Evolutionary conservation across 2,329 filamentous ascomycete species (phyloP).

Genomic region (Sporothrix pseudoabietina): DNA sequence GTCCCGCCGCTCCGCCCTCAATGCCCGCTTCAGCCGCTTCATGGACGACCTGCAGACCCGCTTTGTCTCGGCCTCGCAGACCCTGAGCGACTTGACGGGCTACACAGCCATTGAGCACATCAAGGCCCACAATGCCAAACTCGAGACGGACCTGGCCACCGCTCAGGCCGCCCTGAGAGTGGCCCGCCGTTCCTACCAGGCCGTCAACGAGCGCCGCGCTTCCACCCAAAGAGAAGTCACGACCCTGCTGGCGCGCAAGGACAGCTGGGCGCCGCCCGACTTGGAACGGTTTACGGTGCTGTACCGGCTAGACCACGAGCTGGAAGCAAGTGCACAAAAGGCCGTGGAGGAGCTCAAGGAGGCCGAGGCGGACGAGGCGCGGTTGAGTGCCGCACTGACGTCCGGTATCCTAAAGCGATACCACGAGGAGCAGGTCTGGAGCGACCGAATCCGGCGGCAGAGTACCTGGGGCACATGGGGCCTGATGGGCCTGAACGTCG

Average conservation of each 20-base stretch:
- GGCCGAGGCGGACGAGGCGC: conserved; percentile 79
- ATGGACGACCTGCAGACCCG: conserved; percentile 91
- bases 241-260: conserved; percentile 87
- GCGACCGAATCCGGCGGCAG: conserved; percentile 92
- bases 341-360: conserved; percentile 72
- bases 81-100: conserved; percentile 90
- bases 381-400: conserved; percentile 72
- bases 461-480: conserved; percentile 99
- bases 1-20: conserved; percentile 47
- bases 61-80: conserved; percentile 80
- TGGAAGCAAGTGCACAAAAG: conserved; percentile 78
- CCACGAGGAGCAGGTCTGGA: conserved; percentile 99
- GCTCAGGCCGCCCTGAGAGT: conserved; percentile 68
- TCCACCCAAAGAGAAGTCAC: conserved; percentile 94
- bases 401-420: conserved; percentile 86
- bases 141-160: conserved; percentile 60
- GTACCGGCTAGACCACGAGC: conserved; percentile 88
- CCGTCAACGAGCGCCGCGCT: conserved; percentile 81
- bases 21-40: conserved; percentile 62
- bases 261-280: conserved; percentile 83
- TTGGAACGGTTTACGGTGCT: conserved; percentile 92
- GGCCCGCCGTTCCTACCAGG: conserved; percentile 75
- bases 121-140: conserved; percentile 72
- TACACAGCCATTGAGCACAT: conserved; percentile 89
- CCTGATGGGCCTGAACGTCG: conserved; percentile 92